These are phyloP conservation scores for Choiromyces venosus DNA, from an alignment of 495 filamentous ascomycete genomes.

Conservation along the genomic window DNA sequence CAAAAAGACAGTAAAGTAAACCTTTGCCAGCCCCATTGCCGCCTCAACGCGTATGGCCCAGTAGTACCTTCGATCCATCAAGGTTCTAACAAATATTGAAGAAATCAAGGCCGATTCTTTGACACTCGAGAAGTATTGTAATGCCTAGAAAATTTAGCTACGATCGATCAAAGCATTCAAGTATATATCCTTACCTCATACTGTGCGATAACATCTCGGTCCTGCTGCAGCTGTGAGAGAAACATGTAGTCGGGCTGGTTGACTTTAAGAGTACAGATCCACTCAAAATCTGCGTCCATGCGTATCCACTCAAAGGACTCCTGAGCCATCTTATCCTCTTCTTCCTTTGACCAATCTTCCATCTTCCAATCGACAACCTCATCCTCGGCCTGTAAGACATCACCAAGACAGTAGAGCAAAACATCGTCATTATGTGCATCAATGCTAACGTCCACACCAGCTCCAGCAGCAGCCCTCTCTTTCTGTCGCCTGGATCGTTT, in stretches of 20 bases:
- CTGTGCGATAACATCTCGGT: constrained; percentile 92
- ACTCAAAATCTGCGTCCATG: constrained; percentile 97
- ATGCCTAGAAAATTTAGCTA: constrained; percentile 24
- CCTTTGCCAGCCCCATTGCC: constrained; percentile 60
- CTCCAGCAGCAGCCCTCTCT: constrained; percentile 62
- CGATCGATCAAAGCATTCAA: not conserved
- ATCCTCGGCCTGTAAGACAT: constrained; percentile 75
- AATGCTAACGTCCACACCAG: constrained; percentile 54
- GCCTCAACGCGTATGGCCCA: constrained; percentile 84
- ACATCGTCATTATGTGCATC: constrained; percentile 73
- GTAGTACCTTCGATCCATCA: constrained; percentile 90
- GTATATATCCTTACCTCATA: constrained; percentile 58
- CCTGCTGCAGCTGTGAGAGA: constrained; percentile 92
- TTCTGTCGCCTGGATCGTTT: constrained; percentile 86
- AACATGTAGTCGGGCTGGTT: constrained; percentile 94
- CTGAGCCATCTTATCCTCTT: constrained; percentile 82
- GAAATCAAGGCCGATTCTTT: constrained; percentile 58
- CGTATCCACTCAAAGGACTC: constrained; percentile 99
- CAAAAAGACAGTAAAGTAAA: not conserved
- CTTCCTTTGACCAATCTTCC: constrained; percentile 77
- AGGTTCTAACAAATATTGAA: constrained; percentile 76
- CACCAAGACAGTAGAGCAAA: constrained; percentile 84
- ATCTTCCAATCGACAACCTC: constrained; percentile 80
- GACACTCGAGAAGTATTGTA: constrained; percentile 37
- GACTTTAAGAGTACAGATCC: constrained; percentile 76